Evolutionary conservation across 345 rosid genomes (phyloP).

Genomic region (Zanthoxylum bungeanum): DNA sequence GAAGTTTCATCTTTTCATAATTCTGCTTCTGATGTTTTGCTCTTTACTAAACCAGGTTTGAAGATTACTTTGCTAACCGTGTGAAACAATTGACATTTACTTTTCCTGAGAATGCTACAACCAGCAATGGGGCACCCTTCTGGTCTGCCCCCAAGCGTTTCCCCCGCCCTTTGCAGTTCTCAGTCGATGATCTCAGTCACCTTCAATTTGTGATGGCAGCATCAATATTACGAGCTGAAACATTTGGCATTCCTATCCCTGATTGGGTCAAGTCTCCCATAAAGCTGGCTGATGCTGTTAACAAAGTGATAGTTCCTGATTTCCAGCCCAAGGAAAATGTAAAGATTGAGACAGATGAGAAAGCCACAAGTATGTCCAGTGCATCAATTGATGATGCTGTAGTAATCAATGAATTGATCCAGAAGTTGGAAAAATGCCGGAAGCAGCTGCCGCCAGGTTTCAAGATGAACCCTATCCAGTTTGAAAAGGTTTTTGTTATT

Average conservation of each 20-base stretch:
- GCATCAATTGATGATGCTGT: constrained; percentile 54
- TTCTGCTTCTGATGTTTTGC: constrained; percentile 3
- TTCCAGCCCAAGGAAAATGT: constrained; percentile 60
- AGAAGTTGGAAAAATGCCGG: constrained; percentile 45
- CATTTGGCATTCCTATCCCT: constrained; percentile 76
- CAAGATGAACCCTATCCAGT: constrained; percentile 71
- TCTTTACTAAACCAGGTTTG: constrained; percentile 55
- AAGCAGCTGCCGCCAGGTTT: constrained; percentile 41
- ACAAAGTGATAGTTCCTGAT: constrained; percentile 60
- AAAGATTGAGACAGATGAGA: constrained; percentile 67
- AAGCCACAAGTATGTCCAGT: constrained; percentile 42
- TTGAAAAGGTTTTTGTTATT: constrained; percentile 53
- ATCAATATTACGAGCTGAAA: constrained; percentile 76
- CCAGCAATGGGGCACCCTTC: constrained; percentile 65
- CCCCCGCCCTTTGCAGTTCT: constrained; percentile 64
- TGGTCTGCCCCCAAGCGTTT: constrained; percentile 85
- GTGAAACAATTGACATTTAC: constrained; percentile 76
- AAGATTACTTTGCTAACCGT: constrained; percentile 80
- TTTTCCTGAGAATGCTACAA: constrained; percentile 86
- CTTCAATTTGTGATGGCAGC: constrained; percentile 67
- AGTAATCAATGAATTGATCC: constrained; percentile 44
- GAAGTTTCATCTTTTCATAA: constrained; percentile 19
- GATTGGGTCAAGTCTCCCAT: constrained; percentile 62
- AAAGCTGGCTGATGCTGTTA: constrained; percentile 52
- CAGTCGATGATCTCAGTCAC: constrained; percentile 63